Percentiles rank a stretch among this genome's conserved stretches.
Evolutionary conservation across 768 basidiomycete genomes (phyloP).

Genomic region (Pleurotus pulmonarius): DNA sequence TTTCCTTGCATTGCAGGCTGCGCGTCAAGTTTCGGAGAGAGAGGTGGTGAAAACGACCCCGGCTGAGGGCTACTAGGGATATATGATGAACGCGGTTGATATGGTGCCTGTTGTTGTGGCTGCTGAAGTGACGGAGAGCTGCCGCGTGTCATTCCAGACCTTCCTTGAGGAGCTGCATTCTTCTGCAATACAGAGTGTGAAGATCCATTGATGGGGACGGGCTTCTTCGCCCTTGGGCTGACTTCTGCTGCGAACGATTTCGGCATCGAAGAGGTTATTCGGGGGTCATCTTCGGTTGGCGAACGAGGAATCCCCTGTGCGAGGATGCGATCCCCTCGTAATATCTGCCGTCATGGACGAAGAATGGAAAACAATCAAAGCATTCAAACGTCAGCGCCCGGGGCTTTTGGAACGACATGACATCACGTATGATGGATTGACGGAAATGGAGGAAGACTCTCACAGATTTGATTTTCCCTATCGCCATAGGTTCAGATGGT

Average conservation of each 20-base stretch:
- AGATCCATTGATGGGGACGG: background rate
- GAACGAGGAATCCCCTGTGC: background rate
- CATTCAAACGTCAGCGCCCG: too few relatives aligned
- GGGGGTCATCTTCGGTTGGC: background rate
- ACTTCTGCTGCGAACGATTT: background rate
- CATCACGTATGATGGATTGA: background rate
- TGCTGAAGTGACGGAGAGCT: background rate
- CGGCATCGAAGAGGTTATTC: background rate
- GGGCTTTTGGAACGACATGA: background rate
- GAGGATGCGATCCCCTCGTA: background rate
- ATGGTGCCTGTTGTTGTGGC: background rate
- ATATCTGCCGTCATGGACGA: background rate
- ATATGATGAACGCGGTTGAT: background rate
- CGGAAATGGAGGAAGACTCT: background rate
- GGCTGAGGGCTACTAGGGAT: background rate
- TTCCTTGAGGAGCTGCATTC: background rate
- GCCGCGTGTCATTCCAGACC: background rate
- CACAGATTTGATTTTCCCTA: conserved; percentile 5
- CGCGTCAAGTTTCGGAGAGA: conserved; percentile 6
- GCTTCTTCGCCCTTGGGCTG: background rate
- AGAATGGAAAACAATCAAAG: background rate
- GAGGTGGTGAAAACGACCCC: conserved; percentile 8
- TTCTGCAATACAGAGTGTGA: background rate
- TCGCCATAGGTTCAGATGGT: background rate
- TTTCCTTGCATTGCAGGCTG: conserved; percentile 24